Base-by-base conservation (phyloP, 495 filamentous ascomycete genomes). In the Xylaria telfairii region DNA sequence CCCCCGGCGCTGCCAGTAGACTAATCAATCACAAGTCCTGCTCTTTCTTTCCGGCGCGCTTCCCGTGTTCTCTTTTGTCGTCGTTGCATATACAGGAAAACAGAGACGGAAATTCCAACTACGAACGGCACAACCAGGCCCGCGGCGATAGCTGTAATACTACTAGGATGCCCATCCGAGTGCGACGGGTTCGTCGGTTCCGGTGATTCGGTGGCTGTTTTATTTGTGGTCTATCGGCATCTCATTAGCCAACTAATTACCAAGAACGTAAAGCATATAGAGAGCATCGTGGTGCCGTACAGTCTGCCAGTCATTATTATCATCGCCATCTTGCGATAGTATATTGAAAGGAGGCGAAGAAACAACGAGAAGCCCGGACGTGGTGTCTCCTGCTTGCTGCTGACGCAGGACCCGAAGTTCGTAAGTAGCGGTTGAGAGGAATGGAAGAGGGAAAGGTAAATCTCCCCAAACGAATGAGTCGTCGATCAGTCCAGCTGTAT, bases 361-460 rank as follows among this genome's bases (percentile, higher is more conserved):
- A 47, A 68, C 62, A 21, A 74, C 54, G 21, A 54, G 53, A 2
- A 49, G 61, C 13, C 28, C 64, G 26, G 67, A 71, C 8, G 44
- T 13, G 17, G 54, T 67, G 41, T 68, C 47, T 41, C 39, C 69
- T 17, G n/a, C 68, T 59, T 37, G 64, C 13, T 62, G 57, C 17
- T 72, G 74, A 67, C 68, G 68, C 65, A 76, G 70, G 26, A 83
- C 49, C 63, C 83, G 78, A 60, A 84, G 69, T 68, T 83, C 75
- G 32, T 84, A 84, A 51, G 78, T 69, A 2, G 81, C 81, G 6
- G 71, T 71, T 24, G 71, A 53, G 49, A 81, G 46, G 74, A 79
- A 80, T 0, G 75, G 77, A 3, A 84, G 75, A 6, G 82, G 82
- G 46, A 76, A 83, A 8, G 82, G 82, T 21, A 77, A 69, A 30